Conservation (phyloP, 2,329 filamentous ascomycete species). For the Phyllachora maydis region DNA sequence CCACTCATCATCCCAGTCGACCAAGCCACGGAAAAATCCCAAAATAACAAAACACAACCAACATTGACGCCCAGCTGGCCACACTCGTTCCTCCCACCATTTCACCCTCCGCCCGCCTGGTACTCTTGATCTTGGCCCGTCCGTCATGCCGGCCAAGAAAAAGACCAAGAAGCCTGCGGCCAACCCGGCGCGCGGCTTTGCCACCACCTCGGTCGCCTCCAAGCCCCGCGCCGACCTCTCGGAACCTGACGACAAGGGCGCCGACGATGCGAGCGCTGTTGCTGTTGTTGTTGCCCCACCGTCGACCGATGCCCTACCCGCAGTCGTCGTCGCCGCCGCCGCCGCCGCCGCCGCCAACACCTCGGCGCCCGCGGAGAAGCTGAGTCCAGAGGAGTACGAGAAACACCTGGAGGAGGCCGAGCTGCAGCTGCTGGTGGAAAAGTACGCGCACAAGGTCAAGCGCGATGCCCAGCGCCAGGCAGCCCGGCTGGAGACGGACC, state of each 20-base stretch:
- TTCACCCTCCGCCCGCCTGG: not conserved
- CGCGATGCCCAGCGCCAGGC: conserved; percentile 63
- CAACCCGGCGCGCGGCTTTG: conserved; percentile 82
- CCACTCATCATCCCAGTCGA: too few species aligned
- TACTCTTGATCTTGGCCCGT: not conserved
- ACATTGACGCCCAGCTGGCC: too few species aligned
- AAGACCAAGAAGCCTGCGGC: conserved; percentile 84
- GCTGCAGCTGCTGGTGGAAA: conserved; percentile 72
- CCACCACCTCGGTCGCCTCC: conserved; percentile 79
- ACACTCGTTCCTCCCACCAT: too few species aligned
- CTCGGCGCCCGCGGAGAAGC: conserved; percentile 13
- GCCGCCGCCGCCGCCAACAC: conserved; percentile 4
- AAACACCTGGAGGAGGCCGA: conserved; percentile 78
- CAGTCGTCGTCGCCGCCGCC: too few species aligned
- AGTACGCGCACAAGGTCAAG: conserved; percentile 56
- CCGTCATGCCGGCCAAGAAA: conserved; percentile 47
- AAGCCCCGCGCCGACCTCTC: conserved; percentile 46
- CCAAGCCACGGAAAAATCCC: too few species aligned
- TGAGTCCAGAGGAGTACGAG: conserved; percentile 79
- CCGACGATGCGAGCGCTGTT: conserved; percentile 10
- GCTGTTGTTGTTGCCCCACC: conserved; percentile 6
- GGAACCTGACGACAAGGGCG: too few species aligned
- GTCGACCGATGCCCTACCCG: conserved; percentile 5
- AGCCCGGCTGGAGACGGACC: conserved; percentile 64
- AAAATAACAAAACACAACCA: too few species aligned